Evolutionary conservation across 2,329 filamentous ascomycete genomes (phyloP).

Genomic region (Colletotrichum sp.): DNA sequence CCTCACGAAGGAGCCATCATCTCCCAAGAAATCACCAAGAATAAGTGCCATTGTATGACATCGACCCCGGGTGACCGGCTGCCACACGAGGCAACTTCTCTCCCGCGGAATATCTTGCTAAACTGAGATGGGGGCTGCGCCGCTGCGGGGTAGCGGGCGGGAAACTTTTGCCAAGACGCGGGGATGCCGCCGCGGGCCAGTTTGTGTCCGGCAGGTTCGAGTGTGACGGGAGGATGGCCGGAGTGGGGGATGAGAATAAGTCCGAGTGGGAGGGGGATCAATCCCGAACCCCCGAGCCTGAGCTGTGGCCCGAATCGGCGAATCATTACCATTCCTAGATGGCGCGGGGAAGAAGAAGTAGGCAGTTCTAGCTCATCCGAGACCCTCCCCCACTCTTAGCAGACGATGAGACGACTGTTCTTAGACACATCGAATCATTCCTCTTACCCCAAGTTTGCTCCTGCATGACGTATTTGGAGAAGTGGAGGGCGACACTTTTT

Average conservation of each 20-base stretch:
- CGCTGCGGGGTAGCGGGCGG: constrained; percentile 15
- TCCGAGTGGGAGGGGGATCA: not conserved
- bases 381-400: not conserved
- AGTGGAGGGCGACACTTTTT: not conserved
- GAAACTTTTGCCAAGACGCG: constrained; percentile 9
- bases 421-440: not conserved
- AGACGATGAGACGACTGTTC: not conserved
- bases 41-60: not conserved
- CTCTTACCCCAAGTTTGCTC: not conserved
- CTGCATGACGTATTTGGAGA: constrained; percentile 10
- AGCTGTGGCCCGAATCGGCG: not conserved
- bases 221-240: not conserved
- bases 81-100: not conserved
- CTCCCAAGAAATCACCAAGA: not conserved
- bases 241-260: not conserved
- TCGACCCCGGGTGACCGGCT: not conserved
- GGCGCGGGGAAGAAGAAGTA: not conserved
- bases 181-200: not conserved
- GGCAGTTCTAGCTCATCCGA: not conserved
- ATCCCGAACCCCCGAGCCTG: constrained; percentile 10
- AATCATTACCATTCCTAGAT: not conserved
- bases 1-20: not conserved
- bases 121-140: not conserved
- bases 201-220: not conserved
- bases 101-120: constrained; percentile 10